Evolutionary conservation across 2,329 filamentous ascomycete genomes (phyloP).

Genomic region (Trichoderma breve): DNA sequence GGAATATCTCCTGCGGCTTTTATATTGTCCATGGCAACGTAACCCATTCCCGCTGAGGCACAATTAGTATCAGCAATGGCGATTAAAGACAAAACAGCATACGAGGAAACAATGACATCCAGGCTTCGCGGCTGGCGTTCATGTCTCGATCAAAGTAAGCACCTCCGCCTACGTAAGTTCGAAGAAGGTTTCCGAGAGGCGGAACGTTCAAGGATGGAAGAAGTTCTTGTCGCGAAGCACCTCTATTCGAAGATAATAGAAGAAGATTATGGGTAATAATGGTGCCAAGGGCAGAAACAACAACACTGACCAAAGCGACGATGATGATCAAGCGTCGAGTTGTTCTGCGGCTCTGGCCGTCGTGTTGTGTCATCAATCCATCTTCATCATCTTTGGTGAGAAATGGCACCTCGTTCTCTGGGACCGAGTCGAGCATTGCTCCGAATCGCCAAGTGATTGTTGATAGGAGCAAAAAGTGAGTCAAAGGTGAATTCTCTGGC

Average conservation of each 20-base stretch:
- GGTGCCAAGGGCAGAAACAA: too few relatives aligned
- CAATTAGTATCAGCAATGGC: too few relatives aligned
- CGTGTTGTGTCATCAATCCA: background rate
- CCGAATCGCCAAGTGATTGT: background rate
- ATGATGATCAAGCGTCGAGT: too few relatives aligned
- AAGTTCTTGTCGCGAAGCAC: background rate
- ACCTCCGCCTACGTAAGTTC: background rate
- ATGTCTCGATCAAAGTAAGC: background rate
- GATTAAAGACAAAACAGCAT: background rate
- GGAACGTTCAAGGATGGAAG: background rate
- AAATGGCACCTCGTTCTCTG: conserved; percentile 2
- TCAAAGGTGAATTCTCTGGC: too few relatives aligned
- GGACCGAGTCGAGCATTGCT: conserved; percentile 1
- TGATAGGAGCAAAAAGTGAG: too few relatives aligned
- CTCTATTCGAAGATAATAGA: background rate
- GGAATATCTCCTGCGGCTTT: background rate
- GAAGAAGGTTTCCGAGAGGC: background rate
- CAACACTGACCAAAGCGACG: too few relatives aligned
- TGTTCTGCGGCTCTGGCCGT: background rate
- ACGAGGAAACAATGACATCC: conserved; percentile 8
- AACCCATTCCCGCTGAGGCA: too few relatives aligned
- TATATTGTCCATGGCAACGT: too few relatives aligned
- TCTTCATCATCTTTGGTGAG: background rate
- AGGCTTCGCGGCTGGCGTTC: background rate
- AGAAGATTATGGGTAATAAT: too few relatives aligned